Conservation (phyloP, 1,139 yeast genomes). For the Debaryomycetaceae sp. region DNA sequence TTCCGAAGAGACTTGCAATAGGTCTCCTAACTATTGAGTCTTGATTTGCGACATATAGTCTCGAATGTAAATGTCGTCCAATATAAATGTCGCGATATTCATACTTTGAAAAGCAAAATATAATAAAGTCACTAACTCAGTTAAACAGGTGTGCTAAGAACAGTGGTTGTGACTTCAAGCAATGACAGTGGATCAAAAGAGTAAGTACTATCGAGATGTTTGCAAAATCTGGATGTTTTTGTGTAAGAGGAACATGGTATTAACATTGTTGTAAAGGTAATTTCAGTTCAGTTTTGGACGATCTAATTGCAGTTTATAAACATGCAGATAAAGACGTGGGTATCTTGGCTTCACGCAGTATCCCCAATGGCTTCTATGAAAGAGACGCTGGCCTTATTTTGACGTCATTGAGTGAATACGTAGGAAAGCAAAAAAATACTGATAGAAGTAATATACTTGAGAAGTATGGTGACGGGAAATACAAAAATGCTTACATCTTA, state of each 20-base stretch:
- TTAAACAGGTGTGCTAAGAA: neutral
- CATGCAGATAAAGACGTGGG: constrained; percentile 28
- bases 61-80: too few species aligned
- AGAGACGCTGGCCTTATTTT: constrained; percentile 39
- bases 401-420: constrained; percentile 33
- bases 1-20: too few species aligned
- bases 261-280: constrained; percentile 4
- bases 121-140: neutral
- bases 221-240: neutral
- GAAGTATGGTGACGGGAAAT: constrained; percentile 25
- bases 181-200: constrained; percentile 3
- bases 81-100: neutral
- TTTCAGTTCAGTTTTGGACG: constrained; percentile 7
- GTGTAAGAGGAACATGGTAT: neutral
- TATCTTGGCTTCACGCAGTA: constrained; percentile 30
- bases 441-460: constrained; percentile 18
- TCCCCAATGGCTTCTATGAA: constrained; percentile 50
- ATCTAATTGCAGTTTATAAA: constrained; percentile 25
- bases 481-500: constrained; percentile 48
- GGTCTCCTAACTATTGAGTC: too few species aligned
- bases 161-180: neutral
- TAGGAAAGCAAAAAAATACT: constrained; percentile 20
- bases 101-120: neutral
- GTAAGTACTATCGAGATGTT: constrained; percentile 1
- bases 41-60: too few species aligned